A percentile compares a stretch with the other conserved stretches of the same genome.
These are phyloP conservation scores for Lodderomyces metapsilosis DNA, from an alignment of 1,139 yeast genomes.

Conservation along the genomic window DNA sequence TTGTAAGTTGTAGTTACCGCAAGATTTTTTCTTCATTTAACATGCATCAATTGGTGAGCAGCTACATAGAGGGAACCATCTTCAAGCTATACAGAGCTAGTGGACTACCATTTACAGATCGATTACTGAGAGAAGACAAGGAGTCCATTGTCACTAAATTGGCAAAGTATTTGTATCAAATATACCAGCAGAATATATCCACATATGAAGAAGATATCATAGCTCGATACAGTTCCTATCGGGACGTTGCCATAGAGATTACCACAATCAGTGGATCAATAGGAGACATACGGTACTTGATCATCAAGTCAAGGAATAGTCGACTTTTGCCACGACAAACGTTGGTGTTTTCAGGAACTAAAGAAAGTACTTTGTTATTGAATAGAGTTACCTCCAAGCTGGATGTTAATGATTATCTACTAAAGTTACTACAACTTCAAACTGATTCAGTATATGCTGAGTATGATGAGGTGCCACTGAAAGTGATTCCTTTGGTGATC, in stretches of 20 bases:
- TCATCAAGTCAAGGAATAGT: conserved; percentile 8
- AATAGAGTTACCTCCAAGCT: conserved; percentile 9
- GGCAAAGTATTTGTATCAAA: conserved; percentile 14
- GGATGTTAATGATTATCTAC: conserved; percentile 9
- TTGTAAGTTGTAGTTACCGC: neutral
- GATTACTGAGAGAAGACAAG: neutral
- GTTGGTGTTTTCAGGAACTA: conserved; percentile 10
- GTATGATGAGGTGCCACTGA: conserved; percentile 3
- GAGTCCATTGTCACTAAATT: conserved; percentile 14
- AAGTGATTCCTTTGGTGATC: conserved; percentile 13
- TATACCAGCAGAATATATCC: conserved; percentile 10
- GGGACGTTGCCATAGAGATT: conserved; percentile 11
- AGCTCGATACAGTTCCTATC: conserved; percentile 12
- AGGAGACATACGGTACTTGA: conserved; percentile 12
- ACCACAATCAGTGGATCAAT: conserved; percentile 10
- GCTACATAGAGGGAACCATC: neutral
- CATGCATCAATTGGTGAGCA: neutral
- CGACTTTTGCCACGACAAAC: conserved; percentile 13
- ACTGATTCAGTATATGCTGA: conserved; percentile 7
- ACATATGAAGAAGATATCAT: conserved; percentile 11
- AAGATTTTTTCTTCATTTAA: neutral
- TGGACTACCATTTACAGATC: neutral
- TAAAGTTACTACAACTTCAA: conserved; percentile 12
- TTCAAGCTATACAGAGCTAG: neutral
- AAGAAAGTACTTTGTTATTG: conserved; percentile 8